These are phyloP conservation scores for Pelargonium cotyledonis DNA, from an alignment of 441 rosid genomes.

Conservation along the genomic window DNA sequence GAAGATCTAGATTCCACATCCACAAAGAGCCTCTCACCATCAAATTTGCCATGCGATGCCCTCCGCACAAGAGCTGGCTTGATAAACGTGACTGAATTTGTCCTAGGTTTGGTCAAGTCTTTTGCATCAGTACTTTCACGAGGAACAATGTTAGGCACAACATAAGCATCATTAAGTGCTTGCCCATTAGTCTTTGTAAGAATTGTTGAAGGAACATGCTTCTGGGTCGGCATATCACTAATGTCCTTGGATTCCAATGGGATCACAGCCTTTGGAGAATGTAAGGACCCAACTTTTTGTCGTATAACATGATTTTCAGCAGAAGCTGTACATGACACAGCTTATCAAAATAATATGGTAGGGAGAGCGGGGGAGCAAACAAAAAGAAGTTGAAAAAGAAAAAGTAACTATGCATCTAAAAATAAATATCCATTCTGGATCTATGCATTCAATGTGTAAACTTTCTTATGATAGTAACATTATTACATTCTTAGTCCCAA, in stretches of 20 bases:
- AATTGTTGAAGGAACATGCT: slow-evolving; percentile 28
- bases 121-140: slow-evolving; percentile 41
- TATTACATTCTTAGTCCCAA: neutral
- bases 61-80: slow-evolving; percentile 74
- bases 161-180: slow-evolving; percentile 30
- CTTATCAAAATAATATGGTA: slow-evolving; percentile 20
- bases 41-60: slow-evolving; percentile 50
- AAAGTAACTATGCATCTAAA: neutral
- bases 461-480: neutral
- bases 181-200: slow-evolving; percentile 38
- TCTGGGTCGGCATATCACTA: slow-evolving; percentile 24
- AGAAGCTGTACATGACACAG: slow-evolving; percentile 41
- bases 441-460: neutral
- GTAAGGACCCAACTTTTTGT: slow-evolving; percentile 35
- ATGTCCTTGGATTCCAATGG: slow-evolving; percentile 36
- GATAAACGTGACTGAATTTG: slow-evolving; percentile 82
- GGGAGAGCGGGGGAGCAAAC: neutral
- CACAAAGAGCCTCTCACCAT: slow-evolving; percentile 39
- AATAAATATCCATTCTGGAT: neutral
- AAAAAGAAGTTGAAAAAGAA: slow-evolving; percentile 1
- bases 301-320: slow-evolving; percentile 49
- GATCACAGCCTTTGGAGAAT: slow-evolving; percentile 34
- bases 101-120: slow-evolving; percentile 45
- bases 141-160: slow-evolving; percentile 32
- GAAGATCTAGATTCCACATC: slow-evolving; percentile 37